These are phyloP conservation scores for Hamamelis virginiana DNA, from an alignment of 164 flowering plant species.

Conservation along the genomic window DNA sequence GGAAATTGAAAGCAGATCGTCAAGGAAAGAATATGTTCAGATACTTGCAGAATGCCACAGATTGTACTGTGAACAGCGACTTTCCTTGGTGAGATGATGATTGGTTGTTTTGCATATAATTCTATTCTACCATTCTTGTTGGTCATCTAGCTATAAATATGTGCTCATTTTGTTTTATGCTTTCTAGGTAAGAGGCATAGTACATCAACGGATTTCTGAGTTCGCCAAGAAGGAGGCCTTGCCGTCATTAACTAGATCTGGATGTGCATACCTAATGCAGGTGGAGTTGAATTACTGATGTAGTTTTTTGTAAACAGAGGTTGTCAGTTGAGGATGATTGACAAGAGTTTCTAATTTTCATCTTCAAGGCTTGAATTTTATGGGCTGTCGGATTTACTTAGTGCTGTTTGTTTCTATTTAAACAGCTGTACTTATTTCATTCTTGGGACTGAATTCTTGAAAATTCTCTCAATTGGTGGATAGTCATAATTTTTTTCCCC, in stretches of 20 bases:
- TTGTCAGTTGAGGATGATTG: not conserved
- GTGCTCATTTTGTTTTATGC: constrained; percentile 8
- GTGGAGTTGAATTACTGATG: constrained; percentile 32
- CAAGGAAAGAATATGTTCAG: constrained; percentile 87
- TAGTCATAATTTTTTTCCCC: not conserved
- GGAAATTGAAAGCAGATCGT: constrained; percentile 89
- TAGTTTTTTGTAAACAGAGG: not conserved
- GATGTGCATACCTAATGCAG: constrained; percentile 96
- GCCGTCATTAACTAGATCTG: constrained; percentile 96
- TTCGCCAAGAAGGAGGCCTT: constrained; percentile 86
- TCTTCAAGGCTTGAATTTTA: not conserved
- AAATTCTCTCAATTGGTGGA: not conserved
- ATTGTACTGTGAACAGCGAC: constrained; percentile 93
- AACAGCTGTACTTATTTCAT: not conserved
- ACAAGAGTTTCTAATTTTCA: not conserved
- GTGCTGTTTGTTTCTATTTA: not conserved
- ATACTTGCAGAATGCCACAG: constrained; percentile 89
- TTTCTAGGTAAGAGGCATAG: constrained; percentile 73
- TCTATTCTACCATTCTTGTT: not conserved
- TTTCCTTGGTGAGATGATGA: constrained; percentile 65
- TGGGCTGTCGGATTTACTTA: not conserved
- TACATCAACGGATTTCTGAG: constrained; percentile 83
- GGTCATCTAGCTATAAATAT: not conserved
- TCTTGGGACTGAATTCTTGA: not conserved
- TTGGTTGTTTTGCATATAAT: constrained; percentile 12